Evolutionary conservation across 1,284 basidiomycete species (phyloP).

Genomic region (Chalciporus piperatoides): DNA sequence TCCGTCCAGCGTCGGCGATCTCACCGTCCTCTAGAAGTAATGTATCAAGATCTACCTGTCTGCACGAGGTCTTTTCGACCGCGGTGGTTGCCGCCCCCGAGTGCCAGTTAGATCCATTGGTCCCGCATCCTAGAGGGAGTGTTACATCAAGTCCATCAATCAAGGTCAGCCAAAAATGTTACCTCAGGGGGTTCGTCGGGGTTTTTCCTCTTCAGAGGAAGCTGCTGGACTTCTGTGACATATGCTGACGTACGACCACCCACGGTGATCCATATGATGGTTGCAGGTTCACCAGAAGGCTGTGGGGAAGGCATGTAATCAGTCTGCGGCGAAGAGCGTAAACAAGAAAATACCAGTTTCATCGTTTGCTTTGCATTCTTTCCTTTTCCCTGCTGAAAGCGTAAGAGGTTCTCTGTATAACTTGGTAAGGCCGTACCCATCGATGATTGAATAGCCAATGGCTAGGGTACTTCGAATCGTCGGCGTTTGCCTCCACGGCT

Average conservation of each 20-base stretch:
- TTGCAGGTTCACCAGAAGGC: constrained; percentile 69
- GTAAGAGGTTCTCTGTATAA: constrained; percentile 10
- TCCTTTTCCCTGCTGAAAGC: constrained; percentile 58
- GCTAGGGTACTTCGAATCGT: constrained; percentile 66
- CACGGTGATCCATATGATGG: constrained; percentile 75
- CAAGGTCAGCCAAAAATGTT: background rate
- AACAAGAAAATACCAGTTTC: constrained; percentile 42
- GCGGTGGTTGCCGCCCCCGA: background rate
- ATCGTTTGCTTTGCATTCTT: constrained; percentile 55
- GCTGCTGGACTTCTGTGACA: constrained; percentile 62
- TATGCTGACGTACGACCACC: constrained; percentile 80
- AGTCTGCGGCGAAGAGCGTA: constrained; percentile 1
- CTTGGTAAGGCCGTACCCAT: constrained; percentile 46
- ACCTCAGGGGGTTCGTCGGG: constrained; percentile 10
- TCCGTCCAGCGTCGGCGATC: background rate
- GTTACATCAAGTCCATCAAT: background rate
- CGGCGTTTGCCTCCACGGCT: constrained; percentile 72
- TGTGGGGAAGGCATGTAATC: constrained; percentile 27
- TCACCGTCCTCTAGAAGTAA: background rate
- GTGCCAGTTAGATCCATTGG: background rate
- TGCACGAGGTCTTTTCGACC: constrained; percentile 11
- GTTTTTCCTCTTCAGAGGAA: constrained; percentile 23
- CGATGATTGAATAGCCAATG: constrained; percentile 71
- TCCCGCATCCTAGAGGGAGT: background rate
- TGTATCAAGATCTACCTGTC: background rate